These are phyloP conservation scores for Aspergillus heteromorphus DNA, from an alignment of 495 filamentous ascomycete species.

Conservation along the genomic window DNA sequence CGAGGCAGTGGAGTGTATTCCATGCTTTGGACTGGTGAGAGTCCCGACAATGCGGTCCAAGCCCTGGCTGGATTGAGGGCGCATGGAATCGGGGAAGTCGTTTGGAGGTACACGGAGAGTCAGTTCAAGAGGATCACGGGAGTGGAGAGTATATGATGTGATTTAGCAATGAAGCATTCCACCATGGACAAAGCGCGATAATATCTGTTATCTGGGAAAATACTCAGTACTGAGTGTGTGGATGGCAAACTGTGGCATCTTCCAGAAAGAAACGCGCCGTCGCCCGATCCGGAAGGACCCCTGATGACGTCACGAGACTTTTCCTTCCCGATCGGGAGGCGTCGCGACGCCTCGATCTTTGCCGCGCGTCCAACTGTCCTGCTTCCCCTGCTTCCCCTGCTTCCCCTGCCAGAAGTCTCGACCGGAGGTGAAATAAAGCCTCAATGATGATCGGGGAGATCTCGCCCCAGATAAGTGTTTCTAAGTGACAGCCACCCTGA, in stretches of 20 bases:
- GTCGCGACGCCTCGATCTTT: neutral
- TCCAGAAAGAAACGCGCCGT: neutral
- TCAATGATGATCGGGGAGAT: no score
- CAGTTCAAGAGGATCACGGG: neutral
- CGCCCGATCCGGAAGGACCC: neutral
- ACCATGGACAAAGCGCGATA: no score
- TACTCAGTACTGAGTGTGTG: no score
- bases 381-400: no score
- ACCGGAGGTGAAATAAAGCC: no score
- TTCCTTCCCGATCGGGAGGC: neutral
- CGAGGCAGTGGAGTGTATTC: conserved; percentile 49
- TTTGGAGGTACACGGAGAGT: neutral
- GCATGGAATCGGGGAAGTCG: neutral
- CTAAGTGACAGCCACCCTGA: no score
- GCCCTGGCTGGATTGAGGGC: neutral
- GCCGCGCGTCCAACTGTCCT: no score
- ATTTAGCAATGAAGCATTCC: no score
- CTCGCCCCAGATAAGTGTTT: no score
- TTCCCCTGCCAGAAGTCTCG: no score
- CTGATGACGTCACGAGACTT: neutral
- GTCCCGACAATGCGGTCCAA: neutral
- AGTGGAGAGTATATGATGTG: neutral
- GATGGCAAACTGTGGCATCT: no score
- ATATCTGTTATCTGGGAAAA: no score
- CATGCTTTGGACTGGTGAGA: conserved; percentile 37